Evolutionary conservation across 352 stramenopile species (phyloP), one percentile per base, ranked within the genome.

Genomic region (Globisporangium lucens): DNA sequence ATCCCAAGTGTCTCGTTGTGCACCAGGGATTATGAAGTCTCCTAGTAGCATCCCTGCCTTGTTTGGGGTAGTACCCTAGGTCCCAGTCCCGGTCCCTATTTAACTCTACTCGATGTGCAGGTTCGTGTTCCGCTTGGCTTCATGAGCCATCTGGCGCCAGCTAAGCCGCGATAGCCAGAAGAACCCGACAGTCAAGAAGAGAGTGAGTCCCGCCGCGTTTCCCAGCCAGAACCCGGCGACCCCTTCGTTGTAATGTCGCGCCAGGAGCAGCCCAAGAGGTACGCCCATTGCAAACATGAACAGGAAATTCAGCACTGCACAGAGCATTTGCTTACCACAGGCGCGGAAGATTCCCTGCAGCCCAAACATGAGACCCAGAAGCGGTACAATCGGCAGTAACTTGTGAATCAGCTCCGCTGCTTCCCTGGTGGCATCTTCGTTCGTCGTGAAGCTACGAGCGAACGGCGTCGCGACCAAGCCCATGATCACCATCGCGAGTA

Each of bases 141-240:
- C 46, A 33, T 66, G 66, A 8, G 66, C 66, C 58, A 71, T 65
- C 29, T 41, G 12, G 3, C 30, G 3, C 66, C 66, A 71, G 13
- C 24, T 56, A 9, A 76, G 56, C 4, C 57, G 46, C 2, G 47
- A 61, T 10, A 77, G 53, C 73, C 70, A 77, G 17, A 70, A 3
- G 29, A 74, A 29, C 1, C 66, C 70, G 15, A 58, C 64, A n/a
- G 64, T 33, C 4, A 56, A 51, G 43, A 71, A 77, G 7, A 70
- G 24, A 0, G 61, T 12, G 36, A 73, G 58, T 4, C 70, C 73
- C 1, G 57, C 65, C 6, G 41, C 58, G 35, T 73, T 61, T 4
- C 70, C 73, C 15, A 70, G 0, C 73, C 73, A 79, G 22, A 79
- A 63, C 1, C 73, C 73, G 1, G 63, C 20, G 27, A 79, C 58